These are phyloP conservation scores for Pugionium cornutum DNA, from an alignment of 345 rosid genomes.

Conservation along the genomic window DNA sequence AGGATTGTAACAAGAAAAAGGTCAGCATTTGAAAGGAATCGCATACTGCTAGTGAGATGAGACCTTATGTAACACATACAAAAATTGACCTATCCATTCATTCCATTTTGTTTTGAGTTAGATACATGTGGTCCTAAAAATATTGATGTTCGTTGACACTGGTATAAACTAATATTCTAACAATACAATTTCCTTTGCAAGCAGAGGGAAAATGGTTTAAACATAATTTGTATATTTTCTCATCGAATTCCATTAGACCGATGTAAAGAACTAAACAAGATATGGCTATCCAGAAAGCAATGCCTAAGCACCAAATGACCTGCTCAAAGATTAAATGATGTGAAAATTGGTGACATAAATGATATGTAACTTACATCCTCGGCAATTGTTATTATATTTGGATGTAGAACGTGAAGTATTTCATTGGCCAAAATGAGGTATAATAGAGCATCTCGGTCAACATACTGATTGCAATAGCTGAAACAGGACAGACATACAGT, in stretches of 20 bases:
- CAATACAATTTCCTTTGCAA: not conserved
- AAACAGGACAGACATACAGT: conserved; percentile 34
- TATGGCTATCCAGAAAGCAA: not conserved
- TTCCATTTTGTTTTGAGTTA: not conserved
- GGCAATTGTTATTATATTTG: conserved; percentile 86
- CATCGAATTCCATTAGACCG: not conserved
- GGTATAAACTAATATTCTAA: not conserved
- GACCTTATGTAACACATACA: not conserved
- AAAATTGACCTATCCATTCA: not conserved
- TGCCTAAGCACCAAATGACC: conserved; percentile 14
- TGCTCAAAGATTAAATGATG: not conserved
- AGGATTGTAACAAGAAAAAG: not conserved
- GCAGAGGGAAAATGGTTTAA: not conserved
- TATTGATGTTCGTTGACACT: not conserved
- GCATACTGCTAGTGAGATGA: not conserved
- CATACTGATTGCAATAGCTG: conserved; percentile 95
- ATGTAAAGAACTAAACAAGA: not conserved
- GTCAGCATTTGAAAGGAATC: not conserved
- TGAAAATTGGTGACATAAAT: conserved; percentile 11
- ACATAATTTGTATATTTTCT: not conserved
- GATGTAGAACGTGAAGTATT: conserved; percentile 77
- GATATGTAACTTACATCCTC: conserved; percentile 72
- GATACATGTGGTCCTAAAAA: not conserved
- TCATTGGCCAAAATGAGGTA: conserved; percentile 95
- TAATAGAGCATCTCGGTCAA: conserved; percentile 84